phyloP scores from a whole-genome alignment of 768 basidiomycete genomes.

The Tricholoma saponaceum region DNA sequence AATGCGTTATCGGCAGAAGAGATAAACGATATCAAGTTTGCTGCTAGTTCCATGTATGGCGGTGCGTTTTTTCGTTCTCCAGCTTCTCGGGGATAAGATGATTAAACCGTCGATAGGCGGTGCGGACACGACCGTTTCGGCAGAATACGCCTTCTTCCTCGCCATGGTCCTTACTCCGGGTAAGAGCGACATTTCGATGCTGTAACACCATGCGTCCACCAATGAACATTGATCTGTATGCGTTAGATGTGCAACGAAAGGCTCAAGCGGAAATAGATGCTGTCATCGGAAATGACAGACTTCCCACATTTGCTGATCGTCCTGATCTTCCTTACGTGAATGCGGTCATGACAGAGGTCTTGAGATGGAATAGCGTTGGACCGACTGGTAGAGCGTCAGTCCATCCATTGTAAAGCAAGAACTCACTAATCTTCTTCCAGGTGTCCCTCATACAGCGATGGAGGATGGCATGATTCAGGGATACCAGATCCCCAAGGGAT shows the following conservation, averaged over 20 bases:
- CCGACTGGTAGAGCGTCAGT: conserved; percentile 17
- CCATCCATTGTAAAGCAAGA: not conserved
- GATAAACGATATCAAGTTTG: conserved; percentile 35
- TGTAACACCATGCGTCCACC: not conserved
- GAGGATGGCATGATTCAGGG: conserved; percentile 41
- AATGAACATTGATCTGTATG: conserved; percentile 3
- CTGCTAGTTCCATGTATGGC: conserved; percentile 43
- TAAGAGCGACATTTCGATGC: conserved; percentile 8
- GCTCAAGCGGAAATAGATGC: conserved; percentile 50
- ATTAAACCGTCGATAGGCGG: conserved; percentile 27
- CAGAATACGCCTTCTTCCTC: conserved; percentile 43
- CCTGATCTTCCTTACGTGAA: conserved; percentile 45
- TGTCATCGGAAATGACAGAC: conserved; percentile 32
- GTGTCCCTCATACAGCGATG: conserved; percentile 41
- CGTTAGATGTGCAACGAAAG: conserved; percentile 42
- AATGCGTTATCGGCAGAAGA: conserved; percentile 26
- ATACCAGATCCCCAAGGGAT: conserved; percentile 45
- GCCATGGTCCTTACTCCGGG: conserved; percentile 41
- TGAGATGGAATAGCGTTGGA: conserved; percentile 47
- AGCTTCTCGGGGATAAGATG: not conserved
- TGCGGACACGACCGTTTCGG: conserved; percentile 47
- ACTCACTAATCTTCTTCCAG: conserved; percentile 15
- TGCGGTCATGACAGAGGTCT: conserved; percentile 41
- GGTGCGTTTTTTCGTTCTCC: conserved; percentile 22
- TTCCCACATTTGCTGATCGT: conserved; percentile 37